A percentile compares a stretch with the other conserved stretches of the same genome.
phyloP scores from a whole-genome alignment of 305 asterid genomes.

The Fraxinus sp. region DNA sequence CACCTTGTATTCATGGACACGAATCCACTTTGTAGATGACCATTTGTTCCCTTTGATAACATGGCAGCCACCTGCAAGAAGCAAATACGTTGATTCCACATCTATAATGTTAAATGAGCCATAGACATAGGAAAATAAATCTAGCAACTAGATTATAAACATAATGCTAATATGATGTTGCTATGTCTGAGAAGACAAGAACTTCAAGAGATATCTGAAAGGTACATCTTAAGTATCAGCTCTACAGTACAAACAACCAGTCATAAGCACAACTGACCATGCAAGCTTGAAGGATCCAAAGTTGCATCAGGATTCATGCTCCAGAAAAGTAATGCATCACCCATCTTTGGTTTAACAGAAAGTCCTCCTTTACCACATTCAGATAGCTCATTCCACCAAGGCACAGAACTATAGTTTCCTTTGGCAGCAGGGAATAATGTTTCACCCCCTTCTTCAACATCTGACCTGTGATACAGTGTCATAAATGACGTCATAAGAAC shows the following conservation, averaged over 20 bases:
- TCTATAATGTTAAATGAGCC: neutral
- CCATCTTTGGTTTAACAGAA: slow-evolving; percentile 87
- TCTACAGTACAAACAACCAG: neutral
- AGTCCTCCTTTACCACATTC: slow-evolving; percentile 90
- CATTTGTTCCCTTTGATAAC: slow-evolving; percentile 94
- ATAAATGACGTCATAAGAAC: slow-evolving; percentile 15
- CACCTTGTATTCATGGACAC: slow-evolving; percentile 67
- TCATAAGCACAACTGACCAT: slow-evolving; percentile 58
- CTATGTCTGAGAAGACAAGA: neutral
- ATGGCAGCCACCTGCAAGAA: slow-evolving; percentile 74
- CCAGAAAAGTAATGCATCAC: slow-evolving; percentile 97
- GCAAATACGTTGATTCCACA: slow-evolving; percentile 18
- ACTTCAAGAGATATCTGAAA: slow-evolving; percentile 4
- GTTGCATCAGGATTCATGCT: slow-evolving; percentile 92
- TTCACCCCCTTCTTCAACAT: slow-evolving; percentile 99
- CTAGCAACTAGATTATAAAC: neutral
- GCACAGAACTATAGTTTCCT: slow-evolving; percentile 73
- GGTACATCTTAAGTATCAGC: neutral
- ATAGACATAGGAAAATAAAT: slow-evolving; percentile 16
- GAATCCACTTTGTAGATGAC: slow-evolving; percentile 98
- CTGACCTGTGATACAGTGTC: slow-evolving; percentile 60
- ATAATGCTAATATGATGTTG: neutral
- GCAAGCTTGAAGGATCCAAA: slow-evolving; percentile 89
- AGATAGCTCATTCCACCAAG: slow-evolving; percentile 94
- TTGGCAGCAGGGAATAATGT: slow-evolving; percentile 88